phyloP scores from a whole-genome alignment of 306 rosid genomes.

The Sindora glabra region DNA sequence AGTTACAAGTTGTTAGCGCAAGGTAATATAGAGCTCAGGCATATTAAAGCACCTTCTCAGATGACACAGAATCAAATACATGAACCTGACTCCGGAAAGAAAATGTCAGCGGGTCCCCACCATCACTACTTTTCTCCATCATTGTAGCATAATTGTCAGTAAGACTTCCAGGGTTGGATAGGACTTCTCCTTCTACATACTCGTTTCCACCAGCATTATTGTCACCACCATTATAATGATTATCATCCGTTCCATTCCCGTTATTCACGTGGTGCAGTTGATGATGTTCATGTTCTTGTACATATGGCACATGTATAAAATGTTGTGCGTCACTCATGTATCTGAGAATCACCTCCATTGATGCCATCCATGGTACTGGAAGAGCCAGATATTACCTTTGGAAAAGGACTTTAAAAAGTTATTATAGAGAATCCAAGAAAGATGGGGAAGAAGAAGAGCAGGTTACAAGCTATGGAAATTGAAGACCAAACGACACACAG shows the following conservation, averaged over 20 bases:
- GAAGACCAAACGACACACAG: neutral
- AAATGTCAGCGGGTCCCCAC: constrained; percentile 61
- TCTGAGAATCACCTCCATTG: constrained; percentile 38
- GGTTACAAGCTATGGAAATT: neutral
- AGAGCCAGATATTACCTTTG: constrained; percentile 18
- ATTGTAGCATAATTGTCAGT: constrained; percentile 29
- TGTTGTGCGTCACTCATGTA: constrained; percentile 41
- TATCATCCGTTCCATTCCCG: constrained; percentile 46
- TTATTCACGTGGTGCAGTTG: constrained; percentile 51
- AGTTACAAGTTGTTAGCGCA: too few species aligned
- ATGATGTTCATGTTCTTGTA: constrained; percentile 51
- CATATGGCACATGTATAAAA: constrained; percentile 39
- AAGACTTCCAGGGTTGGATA: constrained; percentile 42
- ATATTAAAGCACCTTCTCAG: constrained; percentile 53
- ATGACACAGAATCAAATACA: constrained; percentile 58
- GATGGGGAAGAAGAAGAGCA: neutral
- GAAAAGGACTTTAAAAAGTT: constrained; percentile 6
- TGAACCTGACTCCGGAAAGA: constrained; percentile 74
- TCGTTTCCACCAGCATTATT: constrained; percentile 34
- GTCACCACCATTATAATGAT: constrained; percentile 35
- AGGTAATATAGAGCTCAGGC: constrained; percentile 6
- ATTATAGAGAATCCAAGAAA: neutral
- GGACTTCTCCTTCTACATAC: constrained; percentile 39
- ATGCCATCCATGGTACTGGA: constrained; percentile 44
- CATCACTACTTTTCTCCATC: constrained; percentile 35